These are phyloP conservation scores for Graphiopsis chlorocephala DNA, from an alignment of 2,329 filamentous ascomycete genomes.

Conservation along the genomic window DNA sequence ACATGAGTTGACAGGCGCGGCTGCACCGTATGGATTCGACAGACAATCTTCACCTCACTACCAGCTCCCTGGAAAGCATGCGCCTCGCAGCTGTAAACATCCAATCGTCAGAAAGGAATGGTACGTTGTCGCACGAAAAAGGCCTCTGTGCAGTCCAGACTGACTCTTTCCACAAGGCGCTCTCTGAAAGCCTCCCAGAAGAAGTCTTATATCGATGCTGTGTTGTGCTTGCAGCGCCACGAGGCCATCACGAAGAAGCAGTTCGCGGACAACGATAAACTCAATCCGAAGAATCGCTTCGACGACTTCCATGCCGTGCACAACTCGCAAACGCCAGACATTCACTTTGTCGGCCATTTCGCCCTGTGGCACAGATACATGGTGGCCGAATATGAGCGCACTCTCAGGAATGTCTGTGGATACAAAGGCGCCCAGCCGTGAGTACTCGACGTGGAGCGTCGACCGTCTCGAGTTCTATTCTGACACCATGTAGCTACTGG, in stretches of 20 bases:
- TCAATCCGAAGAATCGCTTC: constrained; percentile 18
- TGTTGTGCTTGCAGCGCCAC: constrained; percentile 23
- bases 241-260: constrained; percentile 20
- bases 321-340: constrained; percentile 21
- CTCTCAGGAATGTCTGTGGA: constrained; percentile 23
- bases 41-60: no score
- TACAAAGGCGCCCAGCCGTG: constrained; percentile 21
- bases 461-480: no score
- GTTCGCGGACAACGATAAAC: constrained; percentile 15
- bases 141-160: background rate
- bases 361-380: constrained; percentile 30
- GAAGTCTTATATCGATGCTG: constrained; percentile 25
- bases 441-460: no score
- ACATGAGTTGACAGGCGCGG: no score
- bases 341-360: constrained; percentile 24
- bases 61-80: no score
- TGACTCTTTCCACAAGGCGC: constrained; percentile 16
- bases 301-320: constrained; percentile 29
- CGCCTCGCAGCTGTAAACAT: background rate
- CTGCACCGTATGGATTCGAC: no score
- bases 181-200: constrained; percentile 20
- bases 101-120: background rate
- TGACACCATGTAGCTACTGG: constrained; percentile 22
- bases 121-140: background rate
- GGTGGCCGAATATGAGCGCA: constrained; percentile 27